Base-by-base conservation (phyloP, 1,139 yeast species). In the Geotrichum europaeum region DNA sequence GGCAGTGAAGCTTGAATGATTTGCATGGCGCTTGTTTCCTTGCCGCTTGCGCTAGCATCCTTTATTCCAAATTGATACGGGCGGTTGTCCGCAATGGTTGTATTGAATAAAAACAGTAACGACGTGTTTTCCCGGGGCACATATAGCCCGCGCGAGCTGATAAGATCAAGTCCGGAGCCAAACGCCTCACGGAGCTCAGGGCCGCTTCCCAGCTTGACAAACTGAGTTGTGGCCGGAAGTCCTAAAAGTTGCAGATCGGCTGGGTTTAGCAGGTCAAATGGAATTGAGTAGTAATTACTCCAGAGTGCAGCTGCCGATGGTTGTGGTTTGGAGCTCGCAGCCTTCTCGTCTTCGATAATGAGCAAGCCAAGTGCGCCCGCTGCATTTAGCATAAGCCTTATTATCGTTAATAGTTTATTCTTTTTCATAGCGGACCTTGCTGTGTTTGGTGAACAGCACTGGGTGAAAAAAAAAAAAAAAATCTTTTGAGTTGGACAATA, bases 1-100 rank as follows among this genome's bases (percentile, higher is more conserved):
- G 71, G 71, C 18, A 68, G 59, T 10, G 68, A 63, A 1, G 69
- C 63, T 43, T 66, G 69, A 43, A 65, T 59, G 36, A 64, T 64
- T 34, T 64, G 62, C 30, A 58, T 61, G 15, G 64, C 55, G 20
- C 20, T 51, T 12, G 12, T 49, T 15, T 32, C 10, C 24, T 34
- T 32, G 9, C 47, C 20, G 10, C 9, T 18, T 40, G 1, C 47
- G 9, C 40, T 15, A 15, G 57, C 18, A 1, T 52, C 49, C 3
- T 32, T 25, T 24, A 40, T 50, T 10, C 28, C 52, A 1, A 12
- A 34, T 10, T 53, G 60, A 24, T 28, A 53, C 32, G 54, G 53
- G 30, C 57, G 49, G 13, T 18, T 18, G 47, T n/a, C 20, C 15
- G 51, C 51, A 20, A 56, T 40, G 49, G 64, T 62, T 28, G 67